phyloP scores from a whole-genome alignment of 805 yeast genomes.

The Candida nitratophila region DNA sequence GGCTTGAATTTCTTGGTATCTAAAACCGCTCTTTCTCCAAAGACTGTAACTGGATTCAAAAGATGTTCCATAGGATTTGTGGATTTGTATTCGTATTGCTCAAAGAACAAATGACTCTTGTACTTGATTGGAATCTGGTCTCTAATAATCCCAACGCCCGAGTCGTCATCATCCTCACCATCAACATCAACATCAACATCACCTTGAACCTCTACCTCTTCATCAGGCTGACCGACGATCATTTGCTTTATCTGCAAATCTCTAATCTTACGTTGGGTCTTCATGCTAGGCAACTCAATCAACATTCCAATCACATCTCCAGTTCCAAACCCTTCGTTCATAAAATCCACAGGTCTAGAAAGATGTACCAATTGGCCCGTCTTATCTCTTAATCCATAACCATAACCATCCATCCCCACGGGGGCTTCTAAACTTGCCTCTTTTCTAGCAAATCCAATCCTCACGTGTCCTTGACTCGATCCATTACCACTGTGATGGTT shows the following conservation, averaged over 20 bases:
- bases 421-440: conserved; percentile 93
- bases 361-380: conserved; percentile 70
- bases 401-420: conserved; percentile 91
- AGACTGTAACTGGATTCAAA: conserved; percentile 62
- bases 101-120: conserved; percentile 71
- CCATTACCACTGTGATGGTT: too few relatives aligned
- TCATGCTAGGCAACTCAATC: conserved; percentile 55
- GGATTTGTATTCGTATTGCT: conserved; percentile 71
- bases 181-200: conserved; percentile 3
- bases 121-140: conserved; percentile 87
- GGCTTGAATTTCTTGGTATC: conserved; percentile 40
- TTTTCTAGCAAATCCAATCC: conserved; percentile 77
- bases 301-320: conserved; percentile 85
- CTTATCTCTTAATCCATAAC: conserved; percentile 82
- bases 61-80: conserved; percentile 69
- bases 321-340: conserved; percentile 40
- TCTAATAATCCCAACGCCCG: conserved; percentile 45
- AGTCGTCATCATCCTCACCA: conserved; percentile 7
- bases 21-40: conserved; percentile 59
- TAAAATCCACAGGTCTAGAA: conserved; percentile 55
- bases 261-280: conserved; percentile 37
- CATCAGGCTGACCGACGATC: conserved; percentile 15
- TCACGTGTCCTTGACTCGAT: conserved; percentile 42
- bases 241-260: conserved; percentile 27
- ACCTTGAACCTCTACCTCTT: background rate